Conservation (phyloP, 2,329 filamentous ascomycete species). For the Aureobasidium mangrovei region DNA sequence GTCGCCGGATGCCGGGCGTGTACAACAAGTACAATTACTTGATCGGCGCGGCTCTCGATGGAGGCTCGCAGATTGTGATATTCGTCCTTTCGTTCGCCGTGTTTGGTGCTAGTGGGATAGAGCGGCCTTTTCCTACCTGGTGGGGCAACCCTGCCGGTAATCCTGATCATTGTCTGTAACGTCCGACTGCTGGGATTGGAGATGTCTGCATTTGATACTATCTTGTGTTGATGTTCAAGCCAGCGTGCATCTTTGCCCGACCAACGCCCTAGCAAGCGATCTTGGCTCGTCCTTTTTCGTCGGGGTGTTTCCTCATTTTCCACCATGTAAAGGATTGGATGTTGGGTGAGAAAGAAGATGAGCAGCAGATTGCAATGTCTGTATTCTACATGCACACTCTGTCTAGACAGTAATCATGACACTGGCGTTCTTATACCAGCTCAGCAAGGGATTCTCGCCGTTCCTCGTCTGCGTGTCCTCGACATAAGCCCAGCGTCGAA, state of each 20-base stretch:
- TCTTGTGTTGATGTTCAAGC: no score
- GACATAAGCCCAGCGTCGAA: conserved; percentile 79
- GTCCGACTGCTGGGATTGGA: no score
- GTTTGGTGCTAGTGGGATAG: conserved; percentile 14
- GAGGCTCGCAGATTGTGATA: conserved; percentile 14
- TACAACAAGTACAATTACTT: conserved; percentile 16
- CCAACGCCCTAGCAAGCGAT: no score
- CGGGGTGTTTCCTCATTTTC: no score
- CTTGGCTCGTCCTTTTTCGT: no score
- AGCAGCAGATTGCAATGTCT: no score
- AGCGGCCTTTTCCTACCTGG: conserved; percentile 13
- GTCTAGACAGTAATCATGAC: conserved; percentile 13
- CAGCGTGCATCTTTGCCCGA: no score
- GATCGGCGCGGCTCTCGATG: conserved; percentile 13
- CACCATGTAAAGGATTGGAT: no score
- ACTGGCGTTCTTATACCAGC: conserved; percentile 91
- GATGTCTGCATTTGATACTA: no score
- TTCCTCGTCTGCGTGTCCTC: conserved; percentile 82
- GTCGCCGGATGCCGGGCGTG: conserved; percentile 8
- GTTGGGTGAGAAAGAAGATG: no score
- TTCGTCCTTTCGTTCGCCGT: conserved; percentile 14
- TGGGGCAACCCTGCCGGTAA: conserved; percentile 13
- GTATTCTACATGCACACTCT: no score
- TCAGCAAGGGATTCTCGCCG: conserved; percentile 86
- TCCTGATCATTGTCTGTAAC: conserved; percentile 6